Evolutionary conservation across 1,139 yeast genomes (phyloP).

Genomic region (Debaryomyces sp.): DNA sequence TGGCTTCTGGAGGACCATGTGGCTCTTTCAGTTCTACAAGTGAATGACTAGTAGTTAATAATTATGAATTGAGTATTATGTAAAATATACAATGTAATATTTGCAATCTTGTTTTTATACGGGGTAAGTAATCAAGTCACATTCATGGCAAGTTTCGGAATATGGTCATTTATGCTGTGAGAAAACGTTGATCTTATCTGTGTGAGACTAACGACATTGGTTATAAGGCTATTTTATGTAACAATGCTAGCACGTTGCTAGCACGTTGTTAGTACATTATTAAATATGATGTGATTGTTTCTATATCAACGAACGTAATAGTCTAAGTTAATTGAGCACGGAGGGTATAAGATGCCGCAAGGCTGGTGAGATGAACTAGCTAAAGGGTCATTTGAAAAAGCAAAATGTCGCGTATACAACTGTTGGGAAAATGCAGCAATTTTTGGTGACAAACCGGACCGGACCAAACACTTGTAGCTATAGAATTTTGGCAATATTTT

Average conservation of each 20-base stretch:
- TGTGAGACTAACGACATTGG: background rate
- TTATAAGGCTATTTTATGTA: background rate
- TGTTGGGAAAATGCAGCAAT: slow-evolving; percentile 4
- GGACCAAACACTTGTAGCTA: background rate
- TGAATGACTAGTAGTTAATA: background rate
- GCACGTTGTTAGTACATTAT: background rate
- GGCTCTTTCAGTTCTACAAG: background rate
- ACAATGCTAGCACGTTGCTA: background rate
- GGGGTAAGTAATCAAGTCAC: background rate
- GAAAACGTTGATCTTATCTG: background rate
- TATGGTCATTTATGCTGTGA: background rate
- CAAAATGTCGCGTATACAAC: slow-evolving; percentile 2
- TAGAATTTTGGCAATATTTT: background rate
- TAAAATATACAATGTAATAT: background rate
- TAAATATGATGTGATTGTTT: background rate
- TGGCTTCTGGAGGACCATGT: background rate
- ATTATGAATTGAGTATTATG: background rate
- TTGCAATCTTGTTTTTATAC: background rate
- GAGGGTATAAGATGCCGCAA: background rate
- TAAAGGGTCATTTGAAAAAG: background rate
- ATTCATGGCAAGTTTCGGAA: background rate
- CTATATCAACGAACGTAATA: background rate
- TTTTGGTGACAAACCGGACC: background rate
- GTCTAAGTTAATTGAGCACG: background rate
- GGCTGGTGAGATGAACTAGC: background rate